Percentiles rank a stretch among this genome's conserved stretches.
Conservation (phyloP, 352 stramenopile genomes). For the Phytophthora tentaculata region DNA sequence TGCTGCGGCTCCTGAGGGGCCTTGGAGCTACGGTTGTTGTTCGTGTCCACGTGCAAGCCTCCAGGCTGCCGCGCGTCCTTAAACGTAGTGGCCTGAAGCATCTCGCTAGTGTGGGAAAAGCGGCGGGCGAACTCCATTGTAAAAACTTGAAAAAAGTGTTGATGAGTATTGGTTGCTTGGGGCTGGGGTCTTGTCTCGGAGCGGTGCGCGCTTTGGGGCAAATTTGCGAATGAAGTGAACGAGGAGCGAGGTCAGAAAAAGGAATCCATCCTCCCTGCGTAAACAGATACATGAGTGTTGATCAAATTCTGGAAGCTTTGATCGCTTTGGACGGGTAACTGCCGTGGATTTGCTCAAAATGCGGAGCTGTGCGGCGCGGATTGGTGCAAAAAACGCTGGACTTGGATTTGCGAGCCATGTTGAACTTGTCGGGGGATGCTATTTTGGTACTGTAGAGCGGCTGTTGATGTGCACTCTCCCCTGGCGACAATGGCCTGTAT, state of each 20-base stretch:
- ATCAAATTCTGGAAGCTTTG: conserved; percentile 14
- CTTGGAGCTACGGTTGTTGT: conserved; percentile 38
- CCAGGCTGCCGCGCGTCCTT: conserved; percentile 36
- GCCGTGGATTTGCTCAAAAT: conserved; percentile 20
- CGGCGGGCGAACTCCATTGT: conserved; percentile 49
- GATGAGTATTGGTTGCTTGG: conserved; percentile 12
- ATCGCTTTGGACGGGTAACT: conserved; percentile 8
- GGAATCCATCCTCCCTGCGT: conserved; percentile 17
- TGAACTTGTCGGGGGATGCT: conserved; percentile 25
- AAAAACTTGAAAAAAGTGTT: conserved; percentile 10
- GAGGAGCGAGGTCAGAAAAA: conserved; percentile 20
- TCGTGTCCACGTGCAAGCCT: conserved; percentile 62
- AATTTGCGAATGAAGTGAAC: conserved; percentile 49
- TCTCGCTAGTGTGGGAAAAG: conserved; percentile 42
- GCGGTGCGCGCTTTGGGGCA: conserved; percentile 24
- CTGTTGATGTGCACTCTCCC: conserved; percentile 1
- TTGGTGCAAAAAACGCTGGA: conserved; percentile 28
- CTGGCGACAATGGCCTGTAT: background rate
- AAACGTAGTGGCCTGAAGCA: conserved; percentile 34
- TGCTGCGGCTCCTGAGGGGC: conserved; percentile 28
- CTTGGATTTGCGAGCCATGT: conserved; percentile 5
- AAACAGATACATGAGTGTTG: conserved; percentile 18
- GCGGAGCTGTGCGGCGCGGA: background rate
- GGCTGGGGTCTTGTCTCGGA: conserved; percentile 11
- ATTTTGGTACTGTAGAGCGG: conserved; percentile 13